Evolutionary conservation across 495 filamentous ascomycete species (phyloP).

Genomic region (Neurospora pannonica): DNA sequence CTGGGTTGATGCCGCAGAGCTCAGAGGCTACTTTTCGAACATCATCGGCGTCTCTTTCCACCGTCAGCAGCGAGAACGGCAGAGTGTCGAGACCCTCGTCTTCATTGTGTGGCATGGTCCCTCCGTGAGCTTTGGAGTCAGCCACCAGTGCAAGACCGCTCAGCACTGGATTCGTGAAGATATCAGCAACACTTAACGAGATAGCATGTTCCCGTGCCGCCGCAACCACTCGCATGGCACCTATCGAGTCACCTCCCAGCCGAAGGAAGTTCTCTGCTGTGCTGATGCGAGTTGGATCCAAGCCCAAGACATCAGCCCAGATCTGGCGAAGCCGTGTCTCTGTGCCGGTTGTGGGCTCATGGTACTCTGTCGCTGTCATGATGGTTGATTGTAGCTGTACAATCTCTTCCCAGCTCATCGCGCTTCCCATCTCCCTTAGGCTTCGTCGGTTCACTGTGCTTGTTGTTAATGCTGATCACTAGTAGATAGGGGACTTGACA

Average conservation of each 20-base stretch:
- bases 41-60: slow-evolving; percentile 5
- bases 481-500: not conserved
- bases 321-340: slow-evolving; percentile 14
- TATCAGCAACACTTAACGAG: slow-evolving; percentile 41
- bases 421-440: not conserved
- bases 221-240: slow-evolving; percentile 57
- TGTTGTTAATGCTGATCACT: not conserved
- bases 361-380: not conserved
- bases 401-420: not conserved
- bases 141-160: slow-evolving; percentile 13
- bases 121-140: not conserved
- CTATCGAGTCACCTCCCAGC: slow-evolving; percentile 57
- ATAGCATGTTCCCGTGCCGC: slow-evolving; percentile 40
- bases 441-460: not conserved
- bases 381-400: not conserved
- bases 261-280: slow-evolving; percentile 44
- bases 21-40: slow-evolving; percentile 3
- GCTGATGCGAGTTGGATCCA: slow-evolving; percentile 24
- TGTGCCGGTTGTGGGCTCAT: slow-evolving; percentile 2
- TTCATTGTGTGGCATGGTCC: not conserved
- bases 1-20: slow-evolving; percentile 32
- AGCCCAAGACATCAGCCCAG: slow-evolving; percentile 18
- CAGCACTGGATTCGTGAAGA: slow-evolving; percentile 31
- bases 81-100: slow-evolving; percentile 9
- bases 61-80: slow-evolving; percentile 27